A percentile compares a stretch with the other conserved stretches of the same genome.
phyloP scores from a whole-genome alignment of 176 grass and related monocot species.

The Oryza glumipatula region DNA sequence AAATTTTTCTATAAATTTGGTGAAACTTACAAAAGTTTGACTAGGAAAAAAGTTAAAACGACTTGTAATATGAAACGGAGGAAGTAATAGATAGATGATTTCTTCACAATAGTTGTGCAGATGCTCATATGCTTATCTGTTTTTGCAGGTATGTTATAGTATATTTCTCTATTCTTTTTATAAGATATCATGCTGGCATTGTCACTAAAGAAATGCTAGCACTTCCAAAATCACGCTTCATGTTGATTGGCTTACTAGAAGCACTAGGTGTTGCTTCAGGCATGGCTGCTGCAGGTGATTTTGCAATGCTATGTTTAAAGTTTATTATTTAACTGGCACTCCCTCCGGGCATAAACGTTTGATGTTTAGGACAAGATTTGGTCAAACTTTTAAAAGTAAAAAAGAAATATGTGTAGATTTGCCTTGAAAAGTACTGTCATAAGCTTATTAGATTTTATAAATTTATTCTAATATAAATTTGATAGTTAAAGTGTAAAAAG shows the following conservation, averaged over 20 bases:
- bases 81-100: neutral
- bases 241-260: slow-evolving; percentile 74
- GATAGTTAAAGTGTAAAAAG: too few relatives aligned
- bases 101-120: neutral
- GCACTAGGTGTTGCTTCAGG: slow-evolving; percentile 85
- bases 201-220: slow-evolving; percentile 84
- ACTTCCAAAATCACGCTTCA: slow-evolving; percentile 77
- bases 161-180: slow-evolving; percentile 74
- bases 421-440: too few relatives aligned
- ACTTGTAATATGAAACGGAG: too few relatives aligned
- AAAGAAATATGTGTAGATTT: too few relatives aligned
- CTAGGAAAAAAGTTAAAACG: too few relatives aligned
- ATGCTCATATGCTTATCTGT: slow-evolving; percentile 3
- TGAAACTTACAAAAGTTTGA: too few relatives aligned
- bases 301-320: slow-evolving; percentile 18
- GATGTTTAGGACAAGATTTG: too few relatives aligned
- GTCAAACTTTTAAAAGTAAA: too few relatives aligned
- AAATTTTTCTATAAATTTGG: too few relatives aligned
- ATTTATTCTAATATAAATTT: too few relatives aligned
- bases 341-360: too few relatives aligned
- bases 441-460: too few relatives aligned
- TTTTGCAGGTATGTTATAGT: slow-evolving; percentile 72
- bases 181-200: slow-evolving; percentile 67
- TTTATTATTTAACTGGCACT: slow-evolving; percentile 1
- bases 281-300: slow-evolving; percentile 87